phyloP scores from a whole-genome alignment of 495 filamentous ascomycete genomes.

The Penicillium longicatenatum region DNA sequence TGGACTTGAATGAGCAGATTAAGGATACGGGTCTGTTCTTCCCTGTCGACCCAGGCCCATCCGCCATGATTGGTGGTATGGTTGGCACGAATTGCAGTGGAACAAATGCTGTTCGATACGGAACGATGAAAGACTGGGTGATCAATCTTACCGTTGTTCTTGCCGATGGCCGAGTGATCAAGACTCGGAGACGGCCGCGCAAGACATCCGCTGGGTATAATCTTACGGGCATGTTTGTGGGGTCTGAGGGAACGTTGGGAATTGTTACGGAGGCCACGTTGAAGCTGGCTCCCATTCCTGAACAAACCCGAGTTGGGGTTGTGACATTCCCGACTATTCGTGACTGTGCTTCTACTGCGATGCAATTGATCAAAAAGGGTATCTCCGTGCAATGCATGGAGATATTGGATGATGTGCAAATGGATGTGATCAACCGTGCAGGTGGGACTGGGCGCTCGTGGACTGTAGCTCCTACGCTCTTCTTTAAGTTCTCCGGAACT shows the following conservation, averaged over 20 bases:
- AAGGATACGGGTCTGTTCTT: conserved; percentile 81
- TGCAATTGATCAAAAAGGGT: conserved; percentile 75
- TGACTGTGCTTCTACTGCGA: conserved; percentile 79
- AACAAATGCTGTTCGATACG: conserved; percentile 91
- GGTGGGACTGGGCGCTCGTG: conserved; percentile 79
- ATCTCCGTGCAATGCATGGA: conserved; percentile 88
- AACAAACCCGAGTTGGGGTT: conserved; percentile 79
- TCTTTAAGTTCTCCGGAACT: conserved; percentile 71
- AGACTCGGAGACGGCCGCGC: conserved; percentile 61
- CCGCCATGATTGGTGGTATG: conserved; percentile 90
- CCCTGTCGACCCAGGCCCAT: conserved; percentile 76
- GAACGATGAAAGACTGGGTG: conserved; percentile 97
- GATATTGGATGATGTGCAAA: conserved; percentile 91
- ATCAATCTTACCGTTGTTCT: conserved; percentile 87
- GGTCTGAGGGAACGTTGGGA: conserved; percentile 90
- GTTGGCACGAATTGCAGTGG: conserved; percentile 91
- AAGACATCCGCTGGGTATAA: conserved; percentile 91
- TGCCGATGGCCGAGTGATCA: conserved; percentile 89
- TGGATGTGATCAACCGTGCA: conserved; percentile 84
- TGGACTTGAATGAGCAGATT: conserved; percentile 75
- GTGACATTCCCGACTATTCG: conserved; percentile 77
- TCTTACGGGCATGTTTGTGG: conserved; percentile 80
- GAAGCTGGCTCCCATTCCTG: conserved; percentile 79
- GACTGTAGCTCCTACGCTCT: conserved; percentile 66
- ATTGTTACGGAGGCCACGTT: conserved; percentile 85